phyloP scores from a whole-genome alignment of 495 filamentous ascomycete genomes.

The Penicillium mononematosum region DNA sequence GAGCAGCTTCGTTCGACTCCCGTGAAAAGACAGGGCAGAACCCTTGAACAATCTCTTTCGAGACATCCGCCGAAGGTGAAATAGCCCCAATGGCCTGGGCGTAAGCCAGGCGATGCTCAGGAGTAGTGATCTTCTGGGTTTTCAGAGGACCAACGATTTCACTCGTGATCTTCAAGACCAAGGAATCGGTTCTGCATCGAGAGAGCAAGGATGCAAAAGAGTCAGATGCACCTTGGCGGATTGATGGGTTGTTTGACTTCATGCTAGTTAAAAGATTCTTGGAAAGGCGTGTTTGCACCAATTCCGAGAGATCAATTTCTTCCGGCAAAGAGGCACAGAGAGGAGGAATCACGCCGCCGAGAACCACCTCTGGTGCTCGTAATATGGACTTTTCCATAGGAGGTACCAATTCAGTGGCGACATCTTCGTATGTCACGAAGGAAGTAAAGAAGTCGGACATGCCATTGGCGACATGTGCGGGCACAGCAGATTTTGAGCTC shows the following conservation, averaged over 20 bases:
- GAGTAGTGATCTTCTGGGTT: slow-evolving; percentile 71
- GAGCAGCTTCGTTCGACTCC: slow-evolving; percentile 81
- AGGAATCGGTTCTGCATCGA: slow-evolving; percentile 54
- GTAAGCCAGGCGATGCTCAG: slow-evolving; percentile 78
- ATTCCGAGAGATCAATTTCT: slow-evolving; percentile 71
- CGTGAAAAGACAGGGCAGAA: slow-evolving; percentile 66
- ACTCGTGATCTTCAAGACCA: slow-evolving; percentile 63
- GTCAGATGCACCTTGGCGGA: slow-evolving; percentile 70
- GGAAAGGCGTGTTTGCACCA: slow-evolving; percentile 65
- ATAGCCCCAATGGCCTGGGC: slow-evolving; percentile 72
- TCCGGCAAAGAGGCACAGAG: slow-evolving; percentile 66
- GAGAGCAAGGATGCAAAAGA: slow-evolving; percentile 66
- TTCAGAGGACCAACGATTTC: slow-evolving; percentile 79
- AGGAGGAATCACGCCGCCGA: slow-evolving; percentile 70
- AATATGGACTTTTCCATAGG: slow-evolving; percentile 84
- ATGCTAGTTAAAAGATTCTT: slow-evolving; percentile 84
- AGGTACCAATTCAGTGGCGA: slow-evolving; percentile 73
- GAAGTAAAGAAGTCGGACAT: slow-evolving; percentile 78
- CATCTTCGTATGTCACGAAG: slow-evolving; percentile 73
- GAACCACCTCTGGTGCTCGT: slow-evolving; percentile 83
- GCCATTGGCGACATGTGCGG: slow-evolving; percentile 67
- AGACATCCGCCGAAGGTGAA: slow-evolving; percentile 52
- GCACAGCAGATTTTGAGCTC: slow-evolving; percentile 69
- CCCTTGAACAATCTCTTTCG: slow-evolving; percentile 62
- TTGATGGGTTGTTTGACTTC: slow-evolving; percentile 79